Conservation (phyloP, 192 early-diverging fungal genomes). For the Coemansia aciculifera region DNA sequence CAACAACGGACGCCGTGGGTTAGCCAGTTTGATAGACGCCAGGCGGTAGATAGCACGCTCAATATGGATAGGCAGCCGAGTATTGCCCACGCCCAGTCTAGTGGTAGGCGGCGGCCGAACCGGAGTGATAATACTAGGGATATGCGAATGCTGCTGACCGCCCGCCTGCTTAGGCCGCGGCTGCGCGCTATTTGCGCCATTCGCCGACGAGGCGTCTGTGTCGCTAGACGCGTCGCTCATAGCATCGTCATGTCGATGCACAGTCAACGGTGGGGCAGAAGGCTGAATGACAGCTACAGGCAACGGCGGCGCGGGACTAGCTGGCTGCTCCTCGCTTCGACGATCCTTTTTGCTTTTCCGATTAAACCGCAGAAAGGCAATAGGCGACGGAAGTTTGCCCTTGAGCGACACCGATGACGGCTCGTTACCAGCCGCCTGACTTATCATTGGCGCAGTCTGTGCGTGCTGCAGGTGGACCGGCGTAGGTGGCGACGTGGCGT, state of each 20-base stretch:
- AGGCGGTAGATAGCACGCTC: slow-evolving; percentile 76
- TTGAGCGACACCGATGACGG: slow-evolving; percentile 21
- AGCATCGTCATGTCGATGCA: slow-evolving; percentile 4
- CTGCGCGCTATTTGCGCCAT: background rate
- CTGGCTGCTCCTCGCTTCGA: slow-evolving; percentile 14
- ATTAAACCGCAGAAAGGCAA: slow-evolving; percentile 49
- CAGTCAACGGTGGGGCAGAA: background rate
- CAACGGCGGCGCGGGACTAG: background rate
- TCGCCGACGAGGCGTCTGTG: slow-evolving; percentile 8
- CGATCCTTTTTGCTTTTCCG: slow-evolving; percentile 47
- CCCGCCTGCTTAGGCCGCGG: slow-evolving; percentile 15
- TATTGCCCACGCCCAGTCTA: slow-evolving; percentile 12
- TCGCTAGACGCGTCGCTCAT: slow-evolving; percentile 23
- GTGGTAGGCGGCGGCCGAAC: slow-evolving; percentile 53
- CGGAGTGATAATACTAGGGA: slow-evolving; percentile 58
- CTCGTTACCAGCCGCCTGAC: background rate
- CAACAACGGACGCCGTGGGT: slow-evolving; percentile 69
- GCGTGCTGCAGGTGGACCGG: background rate
- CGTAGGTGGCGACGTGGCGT: background rate
- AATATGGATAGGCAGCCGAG: slow-evolving; percentile 71
- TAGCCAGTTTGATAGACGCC: slow-evolving; percentile 73
- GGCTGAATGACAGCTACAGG: slow-evolving; percentile 15
- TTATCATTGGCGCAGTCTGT: background rate
- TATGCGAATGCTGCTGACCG: slow-evolving; percentile 21
- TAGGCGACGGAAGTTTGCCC: slow-evolving; percentile 46